These are phyloP conservation scores for Quercus berberidifolia DNA, from an alignment of 306 rosid species.

Conservation along the genomic window DNA sequence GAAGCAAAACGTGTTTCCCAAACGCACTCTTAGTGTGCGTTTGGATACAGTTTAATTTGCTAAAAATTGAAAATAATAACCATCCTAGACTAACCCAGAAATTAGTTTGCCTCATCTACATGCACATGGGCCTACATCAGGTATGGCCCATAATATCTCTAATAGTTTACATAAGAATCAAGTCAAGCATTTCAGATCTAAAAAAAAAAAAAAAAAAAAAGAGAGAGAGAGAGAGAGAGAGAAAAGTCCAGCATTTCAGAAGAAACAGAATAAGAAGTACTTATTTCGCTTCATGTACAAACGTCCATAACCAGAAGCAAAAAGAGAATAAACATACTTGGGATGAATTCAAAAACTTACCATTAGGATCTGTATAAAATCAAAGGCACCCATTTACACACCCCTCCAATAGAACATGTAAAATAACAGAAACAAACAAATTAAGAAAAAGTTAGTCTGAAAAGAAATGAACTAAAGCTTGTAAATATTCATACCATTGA, in stretches of 20 bases:
- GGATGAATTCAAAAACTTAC: slow-evolving; percentile 23
- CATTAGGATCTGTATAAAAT: slow-evolving; percentile 49
- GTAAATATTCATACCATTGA: slow-evolving; percentile 33
- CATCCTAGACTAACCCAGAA: no score
- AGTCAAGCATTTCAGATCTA: neutral
- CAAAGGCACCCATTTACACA: slow-evolving; percentile 17
- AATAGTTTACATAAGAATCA: no score
- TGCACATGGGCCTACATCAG: no score
- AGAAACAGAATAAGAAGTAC: neutral
- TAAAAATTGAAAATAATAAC: no score
- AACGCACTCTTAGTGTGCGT: no score
- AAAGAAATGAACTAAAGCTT: neutral
- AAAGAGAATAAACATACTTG: neutral
- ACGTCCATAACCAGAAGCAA: neutral
- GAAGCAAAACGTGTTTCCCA: no score
- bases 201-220: no score
- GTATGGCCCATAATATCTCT: no score
- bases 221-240: no score
- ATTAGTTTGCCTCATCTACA: no score
- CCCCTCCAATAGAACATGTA: slow-evolving; percentile 28
- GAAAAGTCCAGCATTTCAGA: neutral
- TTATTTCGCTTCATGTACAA: no score
- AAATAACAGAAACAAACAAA: slow-evolving; percentile 8
- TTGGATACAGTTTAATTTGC: no score
- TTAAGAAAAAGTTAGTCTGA: slow-evolving; percentile 10